Evolutionary conservation across 2,329 filamentous ascomycete genomes (phyloP), one percentile per base, ranked within the genome.

Genomic region (Apiospora saccharicola): DNA sequence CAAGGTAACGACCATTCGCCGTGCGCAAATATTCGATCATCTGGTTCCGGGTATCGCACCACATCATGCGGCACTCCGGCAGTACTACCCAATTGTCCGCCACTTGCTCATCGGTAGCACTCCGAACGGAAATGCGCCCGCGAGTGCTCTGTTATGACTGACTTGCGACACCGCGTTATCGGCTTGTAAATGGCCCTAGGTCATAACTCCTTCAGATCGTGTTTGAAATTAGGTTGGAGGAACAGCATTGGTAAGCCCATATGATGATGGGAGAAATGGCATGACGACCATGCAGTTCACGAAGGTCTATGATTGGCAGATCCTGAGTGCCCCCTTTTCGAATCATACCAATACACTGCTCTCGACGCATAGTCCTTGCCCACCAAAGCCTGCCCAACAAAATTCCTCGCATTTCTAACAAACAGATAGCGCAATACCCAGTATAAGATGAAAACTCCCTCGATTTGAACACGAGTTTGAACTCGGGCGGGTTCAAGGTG

Each of bases 401-500:
- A 13, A 41, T 1, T 19, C 13, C 41, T 8, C 30, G 3, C 16
- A n/a, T n/a, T 34, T 41, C 8, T 3, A n/a, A 14, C 19, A 12
- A 7, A 22, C 57, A 37, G 30, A 19, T 6, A 6, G 8, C 34
- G 13, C 19, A 64, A 41, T 34, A 41, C 19, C 10, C 10, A 6
- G 6, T 8, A 14, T 6, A 19, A 1, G 34, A 41, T 22, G 57
- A 10, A 6, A 2, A 0, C 5, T 41, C 34, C 34, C 57, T 64
- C 12, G 34, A 3, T 34, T 64, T 69, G n/a, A 72, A 72, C 16
- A 72, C 67, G 12, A 72, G 43, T 0, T 69, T 37, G 24, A 72
- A 68, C 24, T 67, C 46, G 14, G 44, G 67, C 10, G 69, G 47
- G 22, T 43, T 30, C 37, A 69, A 6, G 16, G 71, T 72, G 44